Base-by-base conservation (phyloP, 257 asterid species). In the Nicotiana knightiana region DNA sequence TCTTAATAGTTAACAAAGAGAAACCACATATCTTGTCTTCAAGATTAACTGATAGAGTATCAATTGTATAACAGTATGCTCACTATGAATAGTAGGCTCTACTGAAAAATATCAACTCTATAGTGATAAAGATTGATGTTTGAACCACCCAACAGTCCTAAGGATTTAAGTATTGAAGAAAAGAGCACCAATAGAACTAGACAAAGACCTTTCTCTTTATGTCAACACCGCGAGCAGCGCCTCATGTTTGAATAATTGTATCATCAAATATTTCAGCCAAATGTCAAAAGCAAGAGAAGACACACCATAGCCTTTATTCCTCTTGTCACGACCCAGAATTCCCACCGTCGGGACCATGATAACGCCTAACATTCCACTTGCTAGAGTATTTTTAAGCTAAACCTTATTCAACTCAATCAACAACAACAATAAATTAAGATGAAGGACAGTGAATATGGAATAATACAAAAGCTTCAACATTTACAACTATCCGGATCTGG, bases 281-380 rank as follows among this genome's bases (percentile, higher is more conserved):
- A 43, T 8, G 65, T 67, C 37, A 66, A 81, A 83, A 81, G 81
- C 75, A 81, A 81, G 84, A 83, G 61, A 77, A 35, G 13, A 32
- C 58, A 68, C 58, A 33, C 62, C 15, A 21, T 64, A 76, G 51
- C 62, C 80, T 58, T 79, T 86, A 86, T 84, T 86, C 86, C 84
- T 39, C 70, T 79, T 21, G 24, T 21, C 24, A 21, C 24, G 24
- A 21, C 24, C 24, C 24, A 21, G 24, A 21, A 21, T 21, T 21
- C 24, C 24, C 24, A 21, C 24, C 24, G 24, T 21, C 24, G 24
- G 24, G 24, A 21, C 24, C 24, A 21, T 21, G 24, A 21, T 21
- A 21, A 21, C 24, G 24, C 24, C 24, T 21, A 21, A 21, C 24
- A 21, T 21, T 21, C 24, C 24, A 21, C 24, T 21, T 21, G 24